phyloP scores from a whole-genome alignment of 768 basidiomycete genomes.

The Hericium erinaceus region DNA sequence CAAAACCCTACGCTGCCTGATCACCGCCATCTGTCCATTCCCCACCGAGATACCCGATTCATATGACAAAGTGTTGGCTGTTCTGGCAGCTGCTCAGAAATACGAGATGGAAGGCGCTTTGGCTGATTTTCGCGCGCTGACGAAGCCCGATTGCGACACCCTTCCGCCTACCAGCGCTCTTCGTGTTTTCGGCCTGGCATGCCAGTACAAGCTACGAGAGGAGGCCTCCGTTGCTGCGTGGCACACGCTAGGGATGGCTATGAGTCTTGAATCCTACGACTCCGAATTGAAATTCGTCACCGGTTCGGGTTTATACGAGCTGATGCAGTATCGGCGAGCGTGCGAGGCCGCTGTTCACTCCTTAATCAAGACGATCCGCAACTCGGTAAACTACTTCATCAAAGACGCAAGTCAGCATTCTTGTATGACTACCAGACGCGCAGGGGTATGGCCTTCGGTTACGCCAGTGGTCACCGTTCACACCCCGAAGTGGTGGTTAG shows the following conservation, averaged over 20 bases:
- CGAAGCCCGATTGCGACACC: not conserved
- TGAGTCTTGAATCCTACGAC: not conserved
- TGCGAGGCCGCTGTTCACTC: not conserved
- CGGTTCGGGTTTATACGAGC: not conserved
- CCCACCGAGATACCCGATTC: not conserved
- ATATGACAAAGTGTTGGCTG: not conserved
- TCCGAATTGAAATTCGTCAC: not conserved
- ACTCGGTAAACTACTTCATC: no score
- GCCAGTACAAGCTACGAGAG: not conserved
- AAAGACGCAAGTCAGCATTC: no score
- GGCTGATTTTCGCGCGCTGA: not conserved
- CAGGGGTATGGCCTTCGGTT: no score
- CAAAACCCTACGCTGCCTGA: no score
- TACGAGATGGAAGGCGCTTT: conserved; percentile 13
- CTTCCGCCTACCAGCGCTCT: not conserved
- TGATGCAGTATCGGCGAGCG: not conserved
- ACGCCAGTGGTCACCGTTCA: no score
- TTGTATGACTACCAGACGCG: no score
- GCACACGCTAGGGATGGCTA: not conserved
- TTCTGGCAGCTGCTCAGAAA: conserved; percentile 14
- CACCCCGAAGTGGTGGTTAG: no score
- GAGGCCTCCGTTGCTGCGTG: not conserved
- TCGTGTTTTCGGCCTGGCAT: not conserved
- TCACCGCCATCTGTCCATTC: no score
- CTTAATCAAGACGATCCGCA: no score